Percentiles rank a stretch among this genome's conserved stretches.
Evolutionary conservation across 768 basidiomycete genomes (phyloP).

Genomic region (Auriscalpium vulgare): DNA sequence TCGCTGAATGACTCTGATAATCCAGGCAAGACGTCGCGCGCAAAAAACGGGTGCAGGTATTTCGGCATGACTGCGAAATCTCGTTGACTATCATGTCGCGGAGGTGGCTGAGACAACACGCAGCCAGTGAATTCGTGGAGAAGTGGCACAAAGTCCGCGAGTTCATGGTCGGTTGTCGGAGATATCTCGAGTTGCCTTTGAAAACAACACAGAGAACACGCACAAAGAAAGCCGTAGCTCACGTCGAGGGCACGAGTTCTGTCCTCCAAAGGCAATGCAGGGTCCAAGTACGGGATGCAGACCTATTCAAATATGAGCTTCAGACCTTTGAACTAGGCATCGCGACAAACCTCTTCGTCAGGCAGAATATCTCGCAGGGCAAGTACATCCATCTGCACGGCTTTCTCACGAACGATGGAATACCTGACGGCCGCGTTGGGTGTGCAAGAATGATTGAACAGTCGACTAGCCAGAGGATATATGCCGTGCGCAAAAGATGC

Average conservation of each 20-base stretch:
- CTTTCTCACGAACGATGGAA: slow-evolving; percentile 28
- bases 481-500: slow-evolving; percentile 64
- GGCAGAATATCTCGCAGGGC: slow-evolving; percentile 47
- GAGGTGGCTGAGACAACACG: slow-evolving; percentile 1
- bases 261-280: slow-evolving; percentile 52
- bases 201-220: slow-evolving; percentile 48
- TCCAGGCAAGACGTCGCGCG: slow-evolving; percentile 48
- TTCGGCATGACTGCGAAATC: slow-evolving; percentile 32
- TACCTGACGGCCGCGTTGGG: slow-evolving; percentile 69
- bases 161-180: slow-evolving; percentile 17
- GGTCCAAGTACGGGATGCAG: slow-evolving; percentile 70
- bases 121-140: slow-evolving; percentile 13
- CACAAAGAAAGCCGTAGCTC: slow-evolving; percentile 64
- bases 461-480: slow-evolving; percentile 69
- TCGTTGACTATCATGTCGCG: slow-evolving; percentile 4
- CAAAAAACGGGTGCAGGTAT: slow-evolving; percentile 35
- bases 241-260: slow-evolving; percentile 49
- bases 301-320: slow-evolving; percentile 36
- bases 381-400: slow-evolving; percentile 54
- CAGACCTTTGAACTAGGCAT: neutral
- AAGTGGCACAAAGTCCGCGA: slow-evolving; percentile 34
- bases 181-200: slow-evolving; percentile 33
- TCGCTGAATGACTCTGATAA: slow-evolving; percentile 60
- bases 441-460: slow-evolving; percentile 77
- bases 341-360: slow-evolving; percentile 54